A percentile compares a stretch with the other conserved stretches of the same genome.
Evolutionary conservation across 1,284 basidiomycete genomes (phyloP).

Genomic region (Boletus semigastroideus): DNA sequence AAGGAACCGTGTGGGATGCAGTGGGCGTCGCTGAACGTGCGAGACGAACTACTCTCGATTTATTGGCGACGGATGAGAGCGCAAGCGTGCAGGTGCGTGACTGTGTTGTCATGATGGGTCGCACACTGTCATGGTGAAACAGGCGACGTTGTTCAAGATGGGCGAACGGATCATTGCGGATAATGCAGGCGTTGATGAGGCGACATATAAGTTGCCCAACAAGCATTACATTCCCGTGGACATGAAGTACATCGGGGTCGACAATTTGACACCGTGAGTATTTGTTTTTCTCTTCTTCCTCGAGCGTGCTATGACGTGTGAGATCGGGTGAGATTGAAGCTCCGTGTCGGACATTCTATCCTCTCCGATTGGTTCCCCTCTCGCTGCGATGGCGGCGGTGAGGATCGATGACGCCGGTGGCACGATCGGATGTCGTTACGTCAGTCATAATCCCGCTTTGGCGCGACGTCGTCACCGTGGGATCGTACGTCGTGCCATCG

Average conservation of each 20-base stretch:
- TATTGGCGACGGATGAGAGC: conserved; percentile 87
- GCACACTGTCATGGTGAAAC: conserved; percentile 4
- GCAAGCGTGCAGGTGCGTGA: conserved; percentile 82
- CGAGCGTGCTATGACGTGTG: conserved; percentile 21
- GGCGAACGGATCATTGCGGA: conserved; percentile 69
- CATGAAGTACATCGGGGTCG: conserved; percentile 62
- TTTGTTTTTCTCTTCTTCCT: background rate
- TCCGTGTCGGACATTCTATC: background rate
- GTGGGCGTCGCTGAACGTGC: conserved; percentile 56
- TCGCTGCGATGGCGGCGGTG: conserved; percentile 18
- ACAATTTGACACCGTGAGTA: conserved; percentile 51
- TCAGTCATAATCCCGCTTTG: conserved; percentile 14
- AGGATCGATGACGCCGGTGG: conserved; percentile 24
- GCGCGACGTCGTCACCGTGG: conserved; percentile 17
- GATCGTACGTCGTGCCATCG: too few species aligned
- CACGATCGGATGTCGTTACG: conserved; percentile 22
- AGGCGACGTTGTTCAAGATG: conserved; percentile 94
- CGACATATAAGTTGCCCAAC: conserved; percentile 85
- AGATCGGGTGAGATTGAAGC: conserved; percentile 16
- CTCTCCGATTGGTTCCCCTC: conserved; percentile 12
- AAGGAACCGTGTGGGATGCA: conserved; percentile 62
- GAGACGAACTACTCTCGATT: conserved; percentile 69
- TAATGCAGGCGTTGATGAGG: conserved; percentile 60
- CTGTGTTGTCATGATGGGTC: background rate
- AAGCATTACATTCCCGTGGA: conserved; percentile 90